Evolutionary conservation across 441 rosid species (phyloP).

Genomic region (Geranium incanum): DNA sequence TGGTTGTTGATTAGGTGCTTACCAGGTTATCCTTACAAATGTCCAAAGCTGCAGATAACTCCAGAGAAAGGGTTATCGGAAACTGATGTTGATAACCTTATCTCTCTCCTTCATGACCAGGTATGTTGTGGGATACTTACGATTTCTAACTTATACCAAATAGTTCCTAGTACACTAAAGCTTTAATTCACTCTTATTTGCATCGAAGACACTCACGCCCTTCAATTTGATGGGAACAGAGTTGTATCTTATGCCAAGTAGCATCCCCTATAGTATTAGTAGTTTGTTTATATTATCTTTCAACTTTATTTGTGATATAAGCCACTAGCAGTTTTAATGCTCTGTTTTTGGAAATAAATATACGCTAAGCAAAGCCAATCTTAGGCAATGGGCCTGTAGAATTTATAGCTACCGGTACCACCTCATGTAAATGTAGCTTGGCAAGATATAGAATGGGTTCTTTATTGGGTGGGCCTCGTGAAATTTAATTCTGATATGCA

Average conservation of each 20-base stretch:
- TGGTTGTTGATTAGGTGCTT: slow-evolving; percentile 49
- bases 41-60: slow-evolving; percentile 73
- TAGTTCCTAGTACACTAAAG: neutral
- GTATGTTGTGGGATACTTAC: slow-evolving; percentile 29
- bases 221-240: slow-evolving; percentile 2
- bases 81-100: slow-evolving; percentile 63
- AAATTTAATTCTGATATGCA: neutral
- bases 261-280: neutral
- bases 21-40: slow-evolving; percentile 95
- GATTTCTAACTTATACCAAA: neutral
- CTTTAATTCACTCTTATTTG: neutral
- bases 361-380: neutral
- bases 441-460: neutral
- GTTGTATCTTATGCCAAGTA: neutral
- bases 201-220: neutral
- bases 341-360: neutral
- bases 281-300: neutral
- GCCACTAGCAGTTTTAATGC: slow-evolving; percentile 1
- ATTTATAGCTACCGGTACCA: neutral
- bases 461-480: slow-evolving; percentile 7
- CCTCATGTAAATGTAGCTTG: neutral
- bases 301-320: neutral
- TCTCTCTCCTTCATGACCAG: slow-evolving; percentile 79
- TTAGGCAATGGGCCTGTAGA: slow-evolving; percentile 1
- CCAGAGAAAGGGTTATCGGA: slow-evolving; percentile 74